phyloP scores from a whole-genome alignment of 345 rosid genomes.

The Hibiscus tridactylites region DNA sequence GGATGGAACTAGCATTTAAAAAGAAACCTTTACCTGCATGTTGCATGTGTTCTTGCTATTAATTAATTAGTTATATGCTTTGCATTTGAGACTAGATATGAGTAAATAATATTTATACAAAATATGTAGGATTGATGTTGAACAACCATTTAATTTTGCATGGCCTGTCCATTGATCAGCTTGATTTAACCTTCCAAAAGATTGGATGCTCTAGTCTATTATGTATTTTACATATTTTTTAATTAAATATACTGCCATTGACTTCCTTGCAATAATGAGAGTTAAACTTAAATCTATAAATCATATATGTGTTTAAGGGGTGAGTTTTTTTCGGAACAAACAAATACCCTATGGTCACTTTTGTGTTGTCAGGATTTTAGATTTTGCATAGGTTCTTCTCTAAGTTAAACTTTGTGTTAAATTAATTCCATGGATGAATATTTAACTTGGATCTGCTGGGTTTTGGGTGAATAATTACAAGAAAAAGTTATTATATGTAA shows the following conservation, averaged over 20 bases:
- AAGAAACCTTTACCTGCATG: slow-evolving; percentile 2
- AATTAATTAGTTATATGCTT: background rate
- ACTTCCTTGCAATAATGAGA: background rate
- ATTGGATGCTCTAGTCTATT: background rate
- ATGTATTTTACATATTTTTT: background rate
- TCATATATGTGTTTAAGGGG: background rate
- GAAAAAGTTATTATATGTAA: background rate
- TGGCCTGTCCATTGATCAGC: background rate
- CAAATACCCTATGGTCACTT: background rate
- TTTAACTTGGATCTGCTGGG: background rate
- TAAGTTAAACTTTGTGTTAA: background rate
- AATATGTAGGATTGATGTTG: background rate
- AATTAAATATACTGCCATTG: background rate
- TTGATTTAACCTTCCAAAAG: background rate
- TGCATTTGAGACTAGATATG: background rate
- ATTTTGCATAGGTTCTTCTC: background rate
- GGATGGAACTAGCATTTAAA: background rate
- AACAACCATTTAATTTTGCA: background rate
- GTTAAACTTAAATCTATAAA: background rate
- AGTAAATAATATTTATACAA: background rate
- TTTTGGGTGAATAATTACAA: background rate
- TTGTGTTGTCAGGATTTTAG: background rate
- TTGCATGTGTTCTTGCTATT: background rate
- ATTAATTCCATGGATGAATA: background rate
- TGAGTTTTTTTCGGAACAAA: background rate